A percentile compares a stretch with the other conserved stretches of the same genome.
Conservation (phyloP, 2,329 filamentous ascomycete genomes). For the Fusarium scirpi region DNA sequence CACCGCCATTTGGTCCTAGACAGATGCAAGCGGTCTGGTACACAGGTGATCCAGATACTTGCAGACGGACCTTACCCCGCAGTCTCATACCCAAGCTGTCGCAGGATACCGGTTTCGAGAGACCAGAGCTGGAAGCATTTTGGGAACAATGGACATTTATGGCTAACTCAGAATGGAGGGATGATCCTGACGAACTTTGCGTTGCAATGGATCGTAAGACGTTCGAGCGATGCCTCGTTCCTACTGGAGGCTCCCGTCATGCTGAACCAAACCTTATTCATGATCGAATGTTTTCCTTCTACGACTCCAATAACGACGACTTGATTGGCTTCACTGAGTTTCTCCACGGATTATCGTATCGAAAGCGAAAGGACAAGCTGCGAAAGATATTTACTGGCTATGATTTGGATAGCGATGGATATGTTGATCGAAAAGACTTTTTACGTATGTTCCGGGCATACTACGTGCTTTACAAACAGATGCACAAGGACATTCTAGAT, state of each 20-base stretch:
- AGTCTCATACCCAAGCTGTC: conserved; percentile 75
- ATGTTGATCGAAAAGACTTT: conserved; percentile 86
- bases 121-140: conserved; percentile 88
- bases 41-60: conserved; percentile 83
- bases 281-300: conserved; percentile 96
- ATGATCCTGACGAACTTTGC: conserved; percentile 81
- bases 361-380: conserved; percentile 76
- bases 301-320: conserved; percentile 89
- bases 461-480: conserved; percentile 89
- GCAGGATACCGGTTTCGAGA: conserved; percentile 81
- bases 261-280: conserved; percentile 89
- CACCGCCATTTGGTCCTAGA: conserved; percentile 83
- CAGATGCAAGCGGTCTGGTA: conserved; percentile 89
- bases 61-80: conserved; percentile 74
- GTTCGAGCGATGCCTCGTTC: conserved; percentile 91
- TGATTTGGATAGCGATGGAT: conserved; percentile 90
- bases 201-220: conserved; percentile 92
- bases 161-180: conserved; percentile 84
- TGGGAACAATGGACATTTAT: conserved; percentile 98
- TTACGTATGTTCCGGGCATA: conserved; percentile 92
- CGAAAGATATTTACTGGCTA: conserved; percentile 86
- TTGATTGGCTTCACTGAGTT: conserved; percentile 95
- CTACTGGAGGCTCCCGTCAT: conserved; percentile 82
- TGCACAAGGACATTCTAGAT: conserved; percentile 85
- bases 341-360: conserved; percentile 80